Percentiles rank a stretch among this genome's conserved stretches.
Conservation (phyloP, 345 rosid species). For the Viola odorata region DNA sequence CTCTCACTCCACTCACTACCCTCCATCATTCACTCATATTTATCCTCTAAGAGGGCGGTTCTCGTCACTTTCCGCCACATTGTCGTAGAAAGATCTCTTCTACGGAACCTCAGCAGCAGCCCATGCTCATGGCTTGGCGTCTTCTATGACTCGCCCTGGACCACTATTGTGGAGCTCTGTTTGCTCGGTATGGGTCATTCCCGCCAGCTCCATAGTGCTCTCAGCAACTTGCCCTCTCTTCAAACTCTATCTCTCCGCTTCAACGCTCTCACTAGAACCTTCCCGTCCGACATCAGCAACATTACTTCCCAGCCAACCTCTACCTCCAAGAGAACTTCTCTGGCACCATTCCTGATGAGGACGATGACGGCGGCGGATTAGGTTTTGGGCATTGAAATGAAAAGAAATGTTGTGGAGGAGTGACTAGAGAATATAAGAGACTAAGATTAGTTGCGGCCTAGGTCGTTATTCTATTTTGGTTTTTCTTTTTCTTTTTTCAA, state of each 20-base stretch:
- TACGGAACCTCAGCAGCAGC: slow-evolving; percentile 13
- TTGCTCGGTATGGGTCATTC: slow-evolving; percentile 71
- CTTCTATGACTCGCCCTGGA: slow-evolving; percentile 33
- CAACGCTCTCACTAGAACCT: slow-evolving; percentile 59
- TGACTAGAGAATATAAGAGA: no score
- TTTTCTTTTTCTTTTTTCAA: no score
- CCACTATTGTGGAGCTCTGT: slow-evolving; percentile 48
- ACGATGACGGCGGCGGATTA: no score
- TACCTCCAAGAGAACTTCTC: slow-evolving; percentile 72
- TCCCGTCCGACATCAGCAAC: slow-evolving; percentile 64
- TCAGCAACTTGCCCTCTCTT: slow-evolving; percentile 66
- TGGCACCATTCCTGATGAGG: slow-evolving; percentile 63
- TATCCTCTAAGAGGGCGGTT: slow-evolving; percentile 20
- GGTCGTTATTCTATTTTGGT: no score
- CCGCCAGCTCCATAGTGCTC: slow-evolving; percentile 56
- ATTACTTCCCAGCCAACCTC: slow-evolving; percentile 57
- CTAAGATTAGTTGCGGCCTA: no score
- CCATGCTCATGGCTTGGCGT: slow-evolving; percentile 57
- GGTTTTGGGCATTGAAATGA: no score
- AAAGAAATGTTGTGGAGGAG: no score
- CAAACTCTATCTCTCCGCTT: slow-evolving; percentile 56
- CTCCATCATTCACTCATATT: slow-evolving; percentile 9
- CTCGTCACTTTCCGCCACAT: slow-evolving; percentile 12
- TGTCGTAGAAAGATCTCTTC: slow-evolving; percentile 16
- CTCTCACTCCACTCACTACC: not conserved